A percentile compares a stretch with the other conserved stretches of the same genome.
Evolutionary conservation across 176 grass and related monocot species (phyloP).

Genomic region (Juncus inflexus): DNA sequence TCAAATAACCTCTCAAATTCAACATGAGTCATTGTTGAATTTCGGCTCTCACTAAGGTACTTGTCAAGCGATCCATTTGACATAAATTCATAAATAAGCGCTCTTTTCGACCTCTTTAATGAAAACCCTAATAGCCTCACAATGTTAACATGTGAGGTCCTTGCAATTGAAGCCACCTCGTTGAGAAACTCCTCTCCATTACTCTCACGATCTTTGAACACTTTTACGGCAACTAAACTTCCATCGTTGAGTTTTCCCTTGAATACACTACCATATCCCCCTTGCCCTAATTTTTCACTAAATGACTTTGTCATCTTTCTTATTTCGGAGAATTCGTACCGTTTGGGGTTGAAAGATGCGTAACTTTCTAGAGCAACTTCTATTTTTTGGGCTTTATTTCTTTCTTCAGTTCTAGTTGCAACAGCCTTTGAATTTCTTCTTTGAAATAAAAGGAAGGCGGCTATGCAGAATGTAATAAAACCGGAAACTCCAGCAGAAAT

Average conservation of each 20-base stretch:
- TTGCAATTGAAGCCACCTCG: constrained; percentile 46
- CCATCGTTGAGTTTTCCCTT: constrained; percentile 35
- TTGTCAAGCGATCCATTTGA: constrained; percentile 41
- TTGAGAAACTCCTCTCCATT: constrained; percentile 44
- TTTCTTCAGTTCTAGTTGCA: background rate
- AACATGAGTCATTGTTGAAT: background rate
- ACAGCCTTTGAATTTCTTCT: background rate
- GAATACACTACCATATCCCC: constrained; percentile 41
- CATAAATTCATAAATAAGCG: constrained; percentile 44
- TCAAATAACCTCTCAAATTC: constrained; percentile 34
- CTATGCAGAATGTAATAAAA: background rate
- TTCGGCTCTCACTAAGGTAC: background rate
- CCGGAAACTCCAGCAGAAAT: background rate
- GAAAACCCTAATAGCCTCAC: constrained; percentile 47
- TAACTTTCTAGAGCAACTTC: constrained; percentile 21
- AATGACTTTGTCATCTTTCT: constrained; percentile 49
- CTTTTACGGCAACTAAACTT: constrained; percentile 37
- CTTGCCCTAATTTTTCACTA: constrained; percentile 39
- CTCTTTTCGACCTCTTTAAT: constrained; percentile 29
- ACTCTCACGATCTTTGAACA: constrained; percentile 32
- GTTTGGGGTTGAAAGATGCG: constrained; percentile 16
- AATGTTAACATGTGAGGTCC: constrained; percentile 49
- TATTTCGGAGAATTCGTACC: constrained; percentile 40
- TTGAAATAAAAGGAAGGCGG: background rate
- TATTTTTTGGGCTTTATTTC: background rate